Base-by-base conservation (phyloP, 2,329 filamentous ascomycete genomes). In the Ustilaginoidea virens region DNA sequence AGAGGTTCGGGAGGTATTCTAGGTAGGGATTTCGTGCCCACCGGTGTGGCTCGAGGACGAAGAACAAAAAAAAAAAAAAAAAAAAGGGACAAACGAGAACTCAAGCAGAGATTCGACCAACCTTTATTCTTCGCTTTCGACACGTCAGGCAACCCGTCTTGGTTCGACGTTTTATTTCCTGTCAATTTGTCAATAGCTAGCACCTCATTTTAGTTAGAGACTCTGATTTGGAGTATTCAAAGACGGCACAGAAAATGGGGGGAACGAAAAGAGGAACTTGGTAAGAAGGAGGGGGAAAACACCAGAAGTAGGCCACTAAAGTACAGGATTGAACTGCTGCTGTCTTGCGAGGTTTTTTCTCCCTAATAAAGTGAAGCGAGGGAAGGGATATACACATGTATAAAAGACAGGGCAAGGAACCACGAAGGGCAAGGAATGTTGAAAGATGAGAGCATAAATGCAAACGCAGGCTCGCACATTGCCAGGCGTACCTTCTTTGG, bases 121-220 rank as follows among this genome's bases (percentile, higher is more conserved):
- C 68, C 67, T 73, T 73, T 46, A 73, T 72, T 40, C 68, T 58
- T 40, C 68, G 60, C 44, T 70, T 71, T 32, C 68, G 64, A 49
- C 68, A 73, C 25, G 68, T 73, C 46, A 73, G 49, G 39, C 68
- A 73, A n/a, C 68, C 68, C 2, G 68, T 73, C 48, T 73, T 73
- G 26, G 68, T 73, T 40, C 68, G 62, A 36, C 68, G 61, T 48
- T 72, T 73, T 43, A 73, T 73, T 47, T 73, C 68, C 68, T 73
- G 46, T 16, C 31, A 28, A n/a, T 29, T 17, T 17, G 25, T 28
- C 9, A n/a, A 19, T 21, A 9, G 21, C 39, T 31, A 40, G 27
- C 7, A 5, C 21, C n/a, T 27, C 9, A 5, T 12, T 15, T 12
- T 24, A 9, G 13, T 7, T 7, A 10, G 22, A 10, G 7, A 25